Evolutionary conservation across 2,329 filamentous ascomycete genomes (phyloP).

Genomic region (Zymoseptoria crescenta): DNA sequence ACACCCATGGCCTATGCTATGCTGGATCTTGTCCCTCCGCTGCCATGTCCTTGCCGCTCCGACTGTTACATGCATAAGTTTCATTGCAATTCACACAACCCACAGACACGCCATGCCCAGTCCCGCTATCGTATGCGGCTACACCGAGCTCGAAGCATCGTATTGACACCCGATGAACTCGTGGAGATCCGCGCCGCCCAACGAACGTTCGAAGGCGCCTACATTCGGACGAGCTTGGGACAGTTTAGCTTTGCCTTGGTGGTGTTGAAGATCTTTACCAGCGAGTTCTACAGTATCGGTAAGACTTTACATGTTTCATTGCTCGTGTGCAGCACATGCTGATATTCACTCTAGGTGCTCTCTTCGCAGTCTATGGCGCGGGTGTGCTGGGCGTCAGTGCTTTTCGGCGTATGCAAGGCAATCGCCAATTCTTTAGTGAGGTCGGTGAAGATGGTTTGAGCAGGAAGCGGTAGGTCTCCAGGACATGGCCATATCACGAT

Average conservation of each 20-base stretch:
- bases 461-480: conserved; percentile 36
- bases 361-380: conserved; percentile 86
- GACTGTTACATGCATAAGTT: background rate
- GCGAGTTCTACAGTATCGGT: conserved; percentile 92
- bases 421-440: conserved; percentile 80
- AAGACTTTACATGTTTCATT: background rate
- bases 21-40: too few species aligned
- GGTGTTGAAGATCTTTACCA: conserved; percentile 92
- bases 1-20: background rate
- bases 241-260: conserved; percentile 94
- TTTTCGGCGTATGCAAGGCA: conserved; percentile 83
- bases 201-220: conserved; percentile 93
- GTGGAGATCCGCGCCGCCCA: conserved; percentile 93
- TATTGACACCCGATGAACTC: conserved; percentile 75
- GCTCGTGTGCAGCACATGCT: background rate
- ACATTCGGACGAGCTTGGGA: conserved; percentile 85
- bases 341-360: conserved; percentile 42
- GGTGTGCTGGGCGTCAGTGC: conserved; percentile 75
- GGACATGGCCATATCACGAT: background rate
- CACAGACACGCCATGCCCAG: conserved; percentile 52
- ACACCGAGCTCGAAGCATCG: conserved; percentile 75
- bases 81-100: background rate
- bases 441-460: conserved; percentile 53
- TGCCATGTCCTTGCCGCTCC: too few species aligned
- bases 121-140: conserved; percentile 70